A percentile compares a stretch with the other conserved stretches of the same genome.
Evolutionary conservation across 169 alveolate species (phyloP).

Genomic region (Condylostoma magnum): DNA sequence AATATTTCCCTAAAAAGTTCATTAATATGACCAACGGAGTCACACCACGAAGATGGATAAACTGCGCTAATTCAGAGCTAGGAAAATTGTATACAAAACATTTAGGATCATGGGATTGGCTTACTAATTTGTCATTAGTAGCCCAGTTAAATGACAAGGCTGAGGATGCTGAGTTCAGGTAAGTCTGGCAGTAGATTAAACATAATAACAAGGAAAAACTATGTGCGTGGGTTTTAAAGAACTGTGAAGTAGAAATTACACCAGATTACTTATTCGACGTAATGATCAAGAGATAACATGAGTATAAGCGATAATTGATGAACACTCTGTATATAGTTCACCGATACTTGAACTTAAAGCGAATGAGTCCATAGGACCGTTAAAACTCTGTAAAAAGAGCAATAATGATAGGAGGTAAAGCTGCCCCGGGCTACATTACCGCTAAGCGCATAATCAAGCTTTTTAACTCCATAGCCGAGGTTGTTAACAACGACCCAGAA

Average conservation of each 20-base stretch:
- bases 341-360: constrained; percentile 70
- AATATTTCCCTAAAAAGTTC: constrained; percentile 85
- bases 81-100: constrained; percentile 84
- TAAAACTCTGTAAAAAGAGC: constrained; percentile 79
- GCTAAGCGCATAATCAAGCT: constrained; percentile 93
- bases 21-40: constrained; percentile 94
- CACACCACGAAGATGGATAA: constrained; percentile 94
- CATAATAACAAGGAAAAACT: constrained; percentile 75
- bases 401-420: constrained; percentile 93
- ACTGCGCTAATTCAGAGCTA: constrained; percentile 88
- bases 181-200: constrained; percentile 79
- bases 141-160: constrained; percentile 65
- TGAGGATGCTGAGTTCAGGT: constrained; percentile 69
- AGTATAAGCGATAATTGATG: constrained; percentile 92
- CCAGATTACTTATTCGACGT: constrained; percentile 86
- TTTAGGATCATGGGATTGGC: constrained; percentile 88
- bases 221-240: constrained; percentile 79
- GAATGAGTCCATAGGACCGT: constrained; percentile 79
- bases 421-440: constrained; percentile 90
- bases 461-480: constrained; percentile 81
- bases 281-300: constrained; percentile 93
- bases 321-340: constrained; percentile 87
- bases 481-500: constrained; percentile 90
- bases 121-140: constrained; percentile 73
- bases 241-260: constrained; percentile 63